Percentiles rank a stretch among this genome's conserved stretches.
phyloP scores from a whole-genome alignment of 352 stramenopile species.

The Phytopythium chamaehyphon region DNA sequence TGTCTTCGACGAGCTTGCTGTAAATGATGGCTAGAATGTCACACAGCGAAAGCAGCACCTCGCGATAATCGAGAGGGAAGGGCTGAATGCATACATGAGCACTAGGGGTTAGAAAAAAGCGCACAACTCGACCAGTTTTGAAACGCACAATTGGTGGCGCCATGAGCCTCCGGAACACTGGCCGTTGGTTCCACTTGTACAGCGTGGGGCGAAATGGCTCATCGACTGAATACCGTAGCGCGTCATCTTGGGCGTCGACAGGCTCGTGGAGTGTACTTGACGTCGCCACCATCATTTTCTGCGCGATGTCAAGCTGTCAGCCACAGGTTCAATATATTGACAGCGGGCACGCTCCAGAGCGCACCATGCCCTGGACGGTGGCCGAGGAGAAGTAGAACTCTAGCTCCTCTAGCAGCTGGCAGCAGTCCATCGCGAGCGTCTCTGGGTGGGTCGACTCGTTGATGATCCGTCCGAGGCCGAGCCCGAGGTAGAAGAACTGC shows the following conservation, averaged over 20 bases:
- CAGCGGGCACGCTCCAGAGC: background rate
- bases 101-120: background rate
- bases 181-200: constrained; percentile 84
- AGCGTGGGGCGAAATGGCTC: constrained; percentile 65
- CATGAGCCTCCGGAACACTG: constrained; percentile 66
- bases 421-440: constrained; percentile 64
- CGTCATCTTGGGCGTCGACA: constrained; percentile 27
- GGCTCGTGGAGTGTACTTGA: constrained; percentile 62
- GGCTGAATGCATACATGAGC: constrained; percentile 45
- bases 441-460: constrained; percentile 48
- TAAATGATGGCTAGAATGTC: constrained; percentile 82
- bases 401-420: constrained; percentile 80
- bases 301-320: background rate
- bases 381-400: constrained; percentile 81
- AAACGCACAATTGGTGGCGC: constrained; percentile 62
- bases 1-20: constrained; percentile 78
- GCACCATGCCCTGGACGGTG: constrained; percentile 76
- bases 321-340: background rate
- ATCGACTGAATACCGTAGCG: constrained; percentile 30
- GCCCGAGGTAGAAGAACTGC: constrained; percentile 80
- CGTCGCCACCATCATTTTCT: constrained; percentile 86
- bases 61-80: constrained; percentile 77
- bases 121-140: too few relatives aligned
- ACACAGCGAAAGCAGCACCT: constrained; percentile 75
- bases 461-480: constrained; percentile 62